Evolutionary conservation across 2,329 filamentous ascomycete genomes (phyloP).

Genomic region (Penicillium paneum): DNA sequence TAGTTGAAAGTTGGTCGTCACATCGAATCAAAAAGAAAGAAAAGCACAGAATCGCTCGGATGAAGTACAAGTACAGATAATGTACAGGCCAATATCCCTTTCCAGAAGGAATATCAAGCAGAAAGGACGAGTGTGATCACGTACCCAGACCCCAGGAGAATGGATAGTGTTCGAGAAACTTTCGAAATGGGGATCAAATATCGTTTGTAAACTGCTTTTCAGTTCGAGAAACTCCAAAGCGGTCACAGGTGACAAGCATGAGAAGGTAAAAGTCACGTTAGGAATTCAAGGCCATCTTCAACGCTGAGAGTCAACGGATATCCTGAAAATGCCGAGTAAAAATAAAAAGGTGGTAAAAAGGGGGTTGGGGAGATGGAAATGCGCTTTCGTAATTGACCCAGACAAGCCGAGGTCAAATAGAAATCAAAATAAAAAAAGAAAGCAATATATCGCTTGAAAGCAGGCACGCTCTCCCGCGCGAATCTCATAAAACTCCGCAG

Average conservation of each 20-base stretch:
- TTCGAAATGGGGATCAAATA: constrained; percentile 10
- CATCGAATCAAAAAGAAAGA: background rate
- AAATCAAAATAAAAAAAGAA: constrained; percentile 15
- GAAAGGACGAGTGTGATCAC: background rate
- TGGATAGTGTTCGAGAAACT: background rate
- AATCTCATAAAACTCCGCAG: constrained; percentile 12
- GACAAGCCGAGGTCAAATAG: constrained; percentile 12
- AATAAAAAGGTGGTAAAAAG: background rate
- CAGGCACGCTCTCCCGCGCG: constrained; percentile 11
- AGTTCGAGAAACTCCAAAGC: constrained; percentile 13
- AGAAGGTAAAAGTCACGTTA: background rate
- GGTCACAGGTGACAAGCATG: constrained; percentile 9
- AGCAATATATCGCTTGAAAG: constrained; percentile 17
- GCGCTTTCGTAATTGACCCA: constrained; percentile 11
- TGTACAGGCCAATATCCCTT: constrained; percentile 10
- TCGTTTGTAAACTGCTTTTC: constrained; percentile 18
- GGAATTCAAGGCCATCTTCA: background rate
- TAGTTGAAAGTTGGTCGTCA: constrained; percentile 4
- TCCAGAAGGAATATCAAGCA: constrained; percentile 5
- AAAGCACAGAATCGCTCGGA: constrained; percentile 3
- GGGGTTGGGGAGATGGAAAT: background rate
- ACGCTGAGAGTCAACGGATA: constrained; percentile 1
- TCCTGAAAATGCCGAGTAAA: constrained; percentile 10
- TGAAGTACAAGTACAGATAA: constrained; percentile 1
- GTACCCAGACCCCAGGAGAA: background rate